These are phyloP conservation scores for Tulasnella sp. DNA, from an alignment of 768 basidiomycete genomes.

Conservation along the genomic window DNA sequence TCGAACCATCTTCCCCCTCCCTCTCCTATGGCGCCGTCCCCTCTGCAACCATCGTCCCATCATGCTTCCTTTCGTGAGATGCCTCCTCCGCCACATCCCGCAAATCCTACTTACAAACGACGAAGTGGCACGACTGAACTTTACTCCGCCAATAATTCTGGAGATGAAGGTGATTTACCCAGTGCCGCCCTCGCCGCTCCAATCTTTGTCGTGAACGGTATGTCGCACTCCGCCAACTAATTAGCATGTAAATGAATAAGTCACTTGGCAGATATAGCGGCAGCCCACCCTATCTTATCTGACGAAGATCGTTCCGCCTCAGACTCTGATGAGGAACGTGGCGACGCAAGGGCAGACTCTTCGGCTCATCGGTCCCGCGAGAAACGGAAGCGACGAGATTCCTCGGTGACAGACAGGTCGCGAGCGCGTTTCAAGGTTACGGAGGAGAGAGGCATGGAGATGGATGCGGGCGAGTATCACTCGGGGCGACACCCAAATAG, in stretches of 20 bases:
- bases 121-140: conserved; percentile 5
- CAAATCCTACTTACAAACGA: not conserved
- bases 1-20: not conserved
- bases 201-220: conserved; percentile 20
- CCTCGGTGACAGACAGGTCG: conserved; percentile 8
- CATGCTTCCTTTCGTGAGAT: conserved; percentile 3
- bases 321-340: not conserved
- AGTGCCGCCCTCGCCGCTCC: conserved; percentile 19
- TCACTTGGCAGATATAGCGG: conserved; percentile 13
- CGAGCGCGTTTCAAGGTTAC: not conserved
- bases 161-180: conserved; percentile 20
- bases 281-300: conserved; percentile 3
- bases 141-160: conserved; percentile 18
- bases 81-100: not conserved
- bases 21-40: not conserved
- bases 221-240: not conserved
- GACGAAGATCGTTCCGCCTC: conserved; percentile 8
- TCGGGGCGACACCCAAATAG: not conserved
- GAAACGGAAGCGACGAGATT: conserved; percentile 3
- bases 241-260: not conserved
- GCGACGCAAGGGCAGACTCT: no score
- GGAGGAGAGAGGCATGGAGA: conserved; percentile 1
- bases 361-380: not conserved
- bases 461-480: not conserved
- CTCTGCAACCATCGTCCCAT: not conserved